These are phyloP conservation scores for Lyophyllum shimeji DNA, from an alignment of 768 basidiomycete species.

Conservation along the genomic window DNA sequence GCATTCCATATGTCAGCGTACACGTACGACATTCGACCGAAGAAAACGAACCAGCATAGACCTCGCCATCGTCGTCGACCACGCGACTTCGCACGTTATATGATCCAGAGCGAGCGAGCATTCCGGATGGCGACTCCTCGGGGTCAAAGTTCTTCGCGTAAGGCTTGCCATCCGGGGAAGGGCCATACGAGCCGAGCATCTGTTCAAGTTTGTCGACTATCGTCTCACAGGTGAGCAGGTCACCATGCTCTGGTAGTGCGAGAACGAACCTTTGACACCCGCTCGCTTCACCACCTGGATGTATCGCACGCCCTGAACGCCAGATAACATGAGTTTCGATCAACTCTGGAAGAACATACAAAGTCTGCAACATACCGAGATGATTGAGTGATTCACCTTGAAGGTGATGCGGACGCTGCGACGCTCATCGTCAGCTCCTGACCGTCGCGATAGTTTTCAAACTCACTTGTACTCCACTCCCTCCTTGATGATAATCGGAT, in stretches of 20 bases:
- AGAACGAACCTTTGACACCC: constrained; percentile 62
- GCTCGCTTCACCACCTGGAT: constrained; percentile 85
- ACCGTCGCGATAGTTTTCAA: background rate
- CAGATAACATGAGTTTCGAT: constrained; percentile 9
- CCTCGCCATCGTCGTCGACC: constrained; percentile 80
- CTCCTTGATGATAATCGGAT: constrained; percentile 78
- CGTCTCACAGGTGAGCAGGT: background rate
- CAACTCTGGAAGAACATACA: background rate
- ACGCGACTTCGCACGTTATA: constrained; percentile 83
- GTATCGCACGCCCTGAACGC: constrained; percentile 71
- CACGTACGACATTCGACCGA: background rate
- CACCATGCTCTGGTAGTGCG: background rate
- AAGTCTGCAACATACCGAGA: constrained; percentile 52
- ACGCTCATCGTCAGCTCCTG: constrained; percentile 8
- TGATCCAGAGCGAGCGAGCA: constrained; percentile 78
- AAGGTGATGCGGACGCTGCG: constrained; percentile 76
- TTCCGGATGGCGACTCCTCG: constrained; percentile 72
- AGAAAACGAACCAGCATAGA: constrained; percentile 67
- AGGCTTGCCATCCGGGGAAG: constrained; percentile 58
- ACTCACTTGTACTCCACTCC: constrained; percentile 87
- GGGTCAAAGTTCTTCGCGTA: constrained; percentile 78
- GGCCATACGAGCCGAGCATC: constrained; percentile 95
- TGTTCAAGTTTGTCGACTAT: constrained; percentile 89
- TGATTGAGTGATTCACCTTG: constrained; percentile 88
- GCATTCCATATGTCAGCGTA: background rate